Evolutionary conservation across 768 basidiomycete genomes (phyloP).

Genomic region (Mycena polygramma): DNA sequence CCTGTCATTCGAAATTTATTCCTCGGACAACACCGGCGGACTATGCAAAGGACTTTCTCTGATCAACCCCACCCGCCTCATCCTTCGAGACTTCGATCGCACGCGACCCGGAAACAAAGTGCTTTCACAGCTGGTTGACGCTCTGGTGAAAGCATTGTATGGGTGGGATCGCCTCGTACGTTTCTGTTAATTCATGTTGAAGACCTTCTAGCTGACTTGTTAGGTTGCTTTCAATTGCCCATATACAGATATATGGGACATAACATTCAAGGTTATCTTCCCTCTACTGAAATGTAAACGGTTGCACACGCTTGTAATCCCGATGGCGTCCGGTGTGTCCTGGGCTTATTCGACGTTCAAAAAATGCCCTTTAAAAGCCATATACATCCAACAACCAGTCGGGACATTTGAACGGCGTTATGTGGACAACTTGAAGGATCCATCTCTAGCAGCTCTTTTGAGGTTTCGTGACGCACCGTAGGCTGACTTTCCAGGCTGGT

Average conservation of each 20-base stretch:
- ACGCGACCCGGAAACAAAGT: constrained; percentile 16
- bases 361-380: constrained; percentile 2
- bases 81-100: neutral
- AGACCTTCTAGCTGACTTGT: no score
- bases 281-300: neutral
- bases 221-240: neutral
- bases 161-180: constrained; percentile 23
- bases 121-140: neutral
- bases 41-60: constrained; percentile 22
- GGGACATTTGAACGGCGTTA: neutral
- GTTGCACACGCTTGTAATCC: neutral
- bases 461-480: neutral
- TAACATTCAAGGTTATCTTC: neutral
- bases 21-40: constrained; percentile 16
- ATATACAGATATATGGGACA: neutral
- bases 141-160: neutral
- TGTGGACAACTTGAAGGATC: neutral
- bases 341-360: neutral
- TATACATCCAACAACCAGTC: neutral
- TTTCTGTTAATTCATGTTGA: no score
- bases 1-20: constrained; percentile 6
- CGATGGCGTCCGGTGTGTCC: neutral
- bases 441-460: neutral
- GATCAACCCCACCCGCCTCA: constrained; percentile 25
- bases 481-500: no score